phyloP scores from a whole-genome alignment of 1,284 basidiomycete species.

The Sphagnurus paluster region DNA sequence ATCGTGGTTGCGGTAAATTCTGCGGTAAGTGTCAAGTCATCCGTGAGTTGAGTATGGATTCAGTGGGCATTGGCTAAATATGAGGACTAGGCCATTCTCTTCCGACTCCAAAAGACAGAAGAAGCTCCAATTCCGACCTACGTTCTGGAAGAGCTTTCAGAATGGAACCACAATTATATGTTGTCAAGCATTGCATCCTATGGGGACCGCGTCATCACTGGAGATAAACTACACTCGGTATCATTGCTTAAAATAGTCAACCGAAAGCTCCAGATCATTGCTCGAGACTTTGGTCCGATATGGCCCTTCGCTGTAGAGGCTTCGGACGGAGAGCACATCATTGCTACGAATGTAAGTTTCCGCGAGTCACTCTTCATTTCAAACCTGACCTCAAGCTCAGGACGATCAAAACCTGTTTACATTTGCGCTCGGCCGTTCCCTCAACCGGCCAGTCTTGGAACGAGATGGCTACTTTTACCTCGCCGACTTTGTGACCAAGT shows the following conservation, averaged over 20 bases:
- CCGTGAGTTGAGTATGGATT: too few relatives aligned
- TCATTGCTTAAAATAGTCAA: slow-evolving; percentile 62
- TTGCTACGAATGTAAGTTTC: slow-evolving; percentile 75
- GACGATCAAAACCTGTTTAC: slow-evolving; percentile 77
- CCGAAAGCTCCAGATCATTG: slow-evolving; percentile 56
- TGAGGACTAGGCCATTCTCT: slow-evolving; percentile 44
- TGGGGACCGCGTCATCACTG: slow-evolving; percentile 57
- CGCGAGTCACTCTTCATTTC: background rate
- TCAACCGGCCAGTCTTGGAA: slow-evolving; percentile 48
- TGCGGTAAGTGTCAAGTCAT: slow-evolving; percentile 49
- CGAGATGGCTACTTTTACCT: slow-evolving; percentile 65
- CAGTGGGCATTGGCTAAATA: background rate
- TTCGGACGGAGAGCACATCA: slow-evolving; percentile 54
- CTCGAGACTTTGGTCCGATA: slow-evolving; percentile 78
- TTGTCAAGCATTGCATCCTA: slow-evolving; percentile 62
- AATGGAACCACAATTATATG: slow-evolving; percentile 82
- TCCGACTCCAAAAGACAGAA: slow-evolving; percentile 36
- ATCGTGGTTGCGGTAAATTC: slow-evolving; percentile 76
- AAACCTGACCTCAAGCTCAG: slow-evolving; percentile 34
- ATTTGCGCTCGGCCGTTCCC: slow-evolving; percentile 48
- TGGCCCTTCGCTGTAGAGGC: slow-evolving; percentile 67
- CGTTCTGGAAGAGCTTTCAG: slow-evolving; percentile 45
- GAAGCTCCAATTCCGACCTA: slow-evolving; percentile 27
- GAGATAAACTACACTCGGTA: slow-evolving; percentile 84
- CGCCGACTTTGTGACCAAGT: slow-evolving; percentile 72